phyloP scores from a whole-genome alignment of 2,329 filamentous ascomycete species.

The Trichoderma endophyticum region DNA sequence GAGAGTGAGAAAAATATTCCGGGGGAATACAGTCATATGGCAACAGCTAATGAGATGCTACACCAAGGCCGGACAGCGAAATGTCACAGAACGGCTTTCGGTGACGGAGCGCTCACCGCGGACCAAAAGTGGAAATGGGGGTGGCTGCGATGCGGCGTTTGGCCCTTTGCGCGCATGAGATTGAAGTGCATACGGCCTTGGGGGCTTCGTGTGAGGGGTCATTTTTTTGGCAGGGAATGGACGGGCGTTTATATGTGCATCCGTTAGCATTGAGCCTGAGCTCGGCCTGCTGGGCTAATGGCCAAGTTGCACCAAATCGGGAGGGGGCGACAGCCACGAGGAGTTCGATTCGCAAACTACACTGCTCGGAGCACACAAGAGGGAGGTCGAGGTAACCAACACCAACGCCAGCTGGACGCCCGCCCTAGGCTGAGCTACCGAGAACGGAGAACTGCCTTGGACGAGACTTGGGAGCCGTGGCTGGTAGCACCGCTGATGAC shows the following conservation, averaged over 20 bases:
- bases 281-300: constrained; percentile 1
- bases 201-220: constrained; percentile 8
- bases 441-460: background rate
- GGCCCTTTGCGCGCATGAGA: background rate
- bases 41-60: background rate
- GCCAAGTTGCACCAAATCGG: constrained; percentile 16
- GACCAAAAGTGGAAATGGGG: constrained; percentile 15
- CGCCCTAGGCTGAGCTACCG: constrained; percentile 8
- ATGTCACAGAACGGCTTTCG: background rate
- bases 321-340: constrained; percentile 10
- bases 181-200: background rate
- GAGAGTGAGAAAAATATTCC: background rate
- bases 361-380: constrained; percentile 1
- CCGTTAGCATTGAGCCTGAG: constrained; percentile 9
- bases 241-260: constrained; percentile 49
- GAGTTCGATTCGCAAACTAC: constrained; percentile 6
- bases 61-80: background rate
- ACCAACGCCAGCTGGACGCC: background rate
- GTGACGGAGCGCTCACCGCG: constrained; percentile 15
- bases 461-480: background rate
- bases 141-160: constrained; percentile 8
- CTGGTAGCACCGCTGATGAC: background rate
- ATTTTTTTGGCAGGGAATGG: constrained; percentile 36
- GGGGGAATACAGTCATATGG: background rate
- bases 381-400: constrained; percentile 10